phyloP scores from a whole-genome alignment of 495 filamentous ascomycete species.

The Aspergillus nidulans region DNA sequence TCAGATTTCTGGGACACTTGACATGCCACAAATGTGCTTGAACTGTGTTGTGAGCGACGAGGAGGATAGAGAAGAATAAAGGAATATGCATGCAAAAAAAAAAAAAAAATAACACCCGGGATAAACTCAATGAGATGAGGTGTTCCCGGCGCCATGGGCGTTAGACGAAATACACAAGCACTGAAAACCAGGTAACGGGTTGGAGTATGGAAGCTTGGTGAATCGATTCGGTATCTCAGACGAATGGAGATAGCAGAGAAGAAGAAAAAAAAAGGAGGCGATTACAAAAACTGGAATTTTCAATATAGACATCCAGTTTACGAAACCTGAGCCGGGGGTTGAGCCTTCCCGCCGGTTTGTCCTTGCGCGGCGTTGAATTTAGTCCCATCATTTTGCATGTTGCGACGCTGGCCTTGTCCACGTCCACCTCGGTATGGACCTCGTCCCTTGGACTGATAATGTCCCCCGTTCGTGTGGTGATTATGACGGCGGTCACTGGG shows the following conservation, averaged over 20 bases:
- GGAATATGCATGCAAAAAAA: neutral
- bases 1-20: neutral
- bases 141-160: neutral
- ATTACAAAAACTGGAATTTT: neutral
- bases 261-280: neutral
- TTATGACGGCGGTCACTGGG: constrained; percentile 37
- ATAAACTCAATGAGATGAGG: neutral
- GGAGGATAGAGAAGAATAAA: neutral
- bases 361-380: constrained; percentile 24
- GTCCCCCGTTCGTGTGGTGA: constrained; percentile 33
- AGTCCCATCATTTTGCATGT: constrained; percentile 29
- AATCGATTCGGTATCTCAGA: neutral
- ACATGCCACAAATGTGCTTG: neutral
- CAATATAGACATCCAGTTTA: constrained; percentile 1
- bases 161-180: neutral
- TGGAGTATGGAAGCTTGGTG: constrained; percentile 3
- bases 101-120: too few species aligned
- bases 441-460: constrained; percentile 36
- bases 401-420: constrained; percentile 44
- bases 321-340: constrained; percentile 29
- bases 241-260: constrained; percentile 1
- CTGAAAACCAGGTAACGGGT: neutral
- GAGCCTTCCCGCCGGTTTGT: constrained; percentile 30
- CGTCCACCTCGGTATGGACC: constrained; percentile 42
- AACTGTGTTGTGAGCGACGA: neutral